phyloP scores from a whole-genome alignment of 225 moss, liverwort and hornwort species.

The Asterella californica region DNA sequence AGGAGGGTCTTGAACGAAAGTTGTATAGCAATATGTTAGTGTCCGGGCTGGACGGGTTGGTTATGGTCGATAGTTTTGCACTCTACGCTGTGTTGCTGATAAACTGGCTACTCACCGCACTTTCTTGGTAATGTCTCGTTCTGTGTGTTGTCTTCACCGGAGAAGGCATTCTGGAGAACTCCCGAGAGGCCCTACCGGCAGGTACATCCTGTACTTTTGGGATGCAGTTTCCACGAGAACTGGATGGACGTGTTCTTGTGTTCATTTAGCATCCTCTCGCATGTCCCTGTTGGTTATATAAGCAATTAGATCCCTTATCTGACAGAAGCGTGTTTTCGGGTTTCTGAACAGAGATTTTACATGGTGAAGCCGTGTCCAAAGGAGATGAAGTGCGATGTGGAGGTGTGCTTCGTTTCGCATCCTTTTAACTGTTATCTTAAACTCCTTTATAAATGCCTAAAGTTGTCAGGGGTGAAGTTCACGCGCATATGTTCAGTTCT shows the following conservation, averaged over 20 bases:
- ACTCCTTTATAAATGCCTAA: background rate
- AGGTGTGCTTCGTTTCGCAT: conserved; percentile 42
- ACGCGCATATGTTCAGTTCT: background rate
- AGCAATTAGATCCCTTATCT: too few relatives aligned
- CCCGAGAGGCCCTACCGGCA: conserved; percentile 93
- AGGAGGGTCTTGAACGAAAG: background rate
- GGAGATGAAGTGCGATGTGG: conserved; percentile 94
- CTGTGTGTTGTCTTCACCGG: background rate
- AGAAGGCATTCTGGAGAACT: conserved; percentile 97
- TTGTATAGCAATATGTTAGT: background rate
- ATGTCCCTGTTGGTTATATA: too few relatives aligned
- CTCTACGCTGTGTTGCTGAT: background rate
- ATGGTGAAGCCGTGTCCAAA: conserved; percentile 86
- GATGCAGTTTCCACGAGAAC: background rate
- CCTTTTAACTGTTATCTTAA: background rate
- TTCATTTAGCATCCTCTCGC: background rate
- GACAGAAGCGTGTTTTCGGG: background rate
- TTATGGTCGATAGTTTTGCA: too few relatives aligned
- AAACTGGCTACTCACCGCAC: background rate
- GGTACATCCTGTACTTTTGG: conserved; percentile 39
- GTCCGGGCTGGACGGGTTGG: background rate
- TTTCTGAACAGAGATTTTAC: conserved; percentile 67
- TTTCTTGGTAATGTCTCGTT: background rate
- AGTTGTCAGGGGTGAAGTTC: too few relatives aligned
- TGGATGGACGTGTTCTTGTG: background rate